Percentiles rank a stretch among this genome's conserved stretches.
These are phyloP conservation scores for Pseudoscleropodium purum DNA, from an alignment of 225 moss, liverwort and hornwort genomes.

Conservation along the genomic window DNA sequence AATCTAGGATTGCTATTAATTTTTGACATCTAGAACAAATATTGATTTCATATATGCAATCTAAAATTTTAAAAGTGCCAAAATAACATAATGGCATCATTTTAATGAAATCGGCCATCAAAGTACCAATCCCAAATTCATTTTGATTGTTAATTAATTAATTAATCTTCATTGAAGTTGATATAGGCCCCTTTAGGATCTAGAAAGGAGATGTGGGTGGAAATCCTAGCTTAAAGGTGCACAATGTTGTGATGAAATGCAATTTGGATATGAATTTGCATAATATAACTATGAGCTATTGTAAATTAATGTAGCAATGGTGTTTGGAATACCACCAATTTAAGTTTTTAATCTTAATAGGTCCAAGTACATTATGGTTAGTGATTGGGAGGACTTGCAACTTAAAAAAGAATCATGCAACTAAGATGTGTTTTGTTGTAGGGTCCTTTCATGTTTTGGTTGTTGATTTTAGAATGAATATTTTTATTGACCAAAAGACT, in stretches of 20 bases:
- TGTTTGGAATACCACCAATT: background rate
- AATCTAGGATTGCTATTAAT: too few species aligned
- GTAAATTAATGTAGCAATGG: too few species aligned
- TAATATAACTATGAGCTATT: background rate
- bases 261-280: background rate
- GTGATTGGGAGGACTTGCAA: background rate
- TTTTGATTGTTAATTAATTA: background rate
- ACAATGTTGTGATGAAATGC: background rate
- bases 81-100: too few species aligned
- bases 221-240: background rate
- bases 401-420: background rate
- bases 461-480: background rate
- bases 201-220: fast-evolving
- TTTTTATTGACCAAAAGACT: background rate
- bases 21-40: too few species aligned
- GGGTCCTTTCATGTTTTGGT: background rate
- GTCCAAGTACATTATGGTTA: fast-evolving
- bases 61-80: too few species aligned
- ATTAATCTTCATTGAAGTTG: background rate
- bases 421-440: background rate
- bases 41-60: too few species aligned
- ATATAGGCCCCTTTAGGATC: fast-evolving
- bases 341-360: background rate
- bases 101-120: too few species aligned
- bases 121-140: background rate